Evolutionary conservation across 345 rosid genomes (phyloP).

Genomic region (Lumnitzera littorea): DNA sequence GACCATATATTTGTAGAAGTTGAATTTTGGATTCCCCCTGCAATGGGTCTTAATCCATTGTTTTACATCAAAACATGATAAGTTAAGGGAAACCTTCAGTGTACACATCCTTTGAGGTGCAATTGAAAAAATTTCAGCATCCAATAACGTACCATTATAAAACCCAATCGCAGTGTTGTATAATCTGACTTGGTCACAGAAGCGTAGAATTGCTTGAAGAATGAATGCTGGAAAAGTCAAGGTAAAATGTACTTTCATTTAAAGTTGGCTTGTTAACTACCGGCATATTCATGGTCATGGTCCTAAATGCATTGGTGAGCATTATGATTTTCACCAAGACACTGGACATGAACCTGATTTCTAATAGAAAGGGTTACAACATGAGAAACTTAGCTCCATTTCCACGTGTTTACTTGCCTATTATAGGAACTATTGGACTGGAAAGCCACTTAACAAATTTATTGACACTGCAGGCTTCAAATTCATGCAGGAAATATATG

Average conservation of each 20-base stretch:
- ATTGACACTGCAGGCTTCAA: too few relatives aligned
- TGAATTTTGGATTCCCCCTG: conserved; percentile 57
- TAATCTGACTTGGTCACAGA: conserved; percentile 80
- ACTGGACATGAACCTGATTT: too few relatives aligned
- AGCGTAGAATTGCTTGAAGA: conserved; percentile 77
- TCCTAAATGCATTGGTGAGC: too few relatives aligned
- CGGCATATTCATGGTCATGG: too few relatives aligned
- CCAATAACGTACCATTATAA: conserved; percentile 49
- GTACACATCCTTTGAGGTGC: not conserved
- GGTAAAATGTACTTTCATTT: not conserved
- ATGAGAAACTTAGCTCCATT: too few relatives aligned
- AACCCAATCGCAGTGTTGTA: conserved; percentile 65
- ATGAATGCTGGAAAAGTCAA: conserved; percentile 49
- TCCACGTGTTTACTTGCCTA: too few relatives aligned
- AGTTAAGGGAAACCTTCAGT: not conserved
- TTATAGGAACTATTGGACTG: too few relatives aligned
- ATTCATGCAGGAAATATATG: too few relatives aligned
- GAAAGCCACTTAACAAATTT: too few relatives aligned
- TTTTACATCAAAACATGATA: not conserved
- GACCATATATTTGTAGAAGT: conserved; percentile 76
- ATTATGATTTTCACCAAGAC: too few relatives aligned
- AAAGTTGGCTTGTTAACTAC: too few relatives aligned
- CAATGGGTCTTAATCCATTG: conserved; percentile 56
- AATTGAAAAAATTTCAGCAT: not conserved
- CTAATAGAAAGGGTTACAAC: too few relatives aligned